Percentiles rank a stretch among this genome's conserved stretches.
These are phyloP conservation scores for Protostelium mycophagum DNA, from an alignment of 78 protist species.

Conservation along the genomic window DNA sequence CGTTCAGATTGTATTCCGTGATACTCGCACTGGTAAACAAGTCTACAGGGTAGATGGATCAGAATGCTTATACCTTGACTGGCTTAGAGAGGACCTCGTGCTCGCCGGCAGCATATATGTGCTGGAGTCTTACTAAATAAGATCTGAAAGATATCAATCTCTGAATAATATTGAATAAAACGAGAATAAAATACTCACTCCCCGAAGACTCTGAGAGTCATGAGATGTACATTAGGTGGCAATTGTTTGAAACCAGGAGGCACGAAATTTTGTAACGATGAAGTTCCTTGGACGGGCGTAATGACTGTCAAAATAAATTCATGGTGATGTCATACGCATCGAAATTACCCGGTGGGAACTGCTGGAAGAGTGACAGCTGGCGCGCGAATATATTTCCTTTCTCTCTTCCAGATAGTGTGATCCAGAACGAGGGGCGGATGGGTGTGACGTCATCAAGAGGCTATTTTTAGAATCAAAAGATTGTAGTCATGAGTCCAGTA, in stretches of 20 bases:
- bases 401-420: neutral
- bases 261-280: no score
- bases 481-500: neutral
- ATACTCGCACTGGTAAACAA: neutral
- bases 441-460: neutral
- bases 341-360: neutral
- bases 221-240: neutral
- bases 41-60: neutral
- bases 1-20: neutral
- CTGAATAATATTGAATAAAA: no score
- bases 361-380: neutral
- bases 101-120: neutral
- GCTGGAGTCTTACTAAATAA: neutral
- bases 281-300: no score
- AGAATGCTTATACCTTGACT: neutral
- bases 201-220: neutral
- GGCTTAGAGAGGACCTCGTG: neutral
- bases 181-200: no score
- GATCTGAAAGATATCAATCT: neutral
- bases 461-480: neutral
- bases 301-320: no score
- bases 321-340: neutral
- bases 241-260: neutral
- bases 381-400: neutral
- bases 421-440: neutral